Evolutionary conservation across 305 asterid genomes (phyloP).

Genomic region (Fraxinus dipetala): DNA sequence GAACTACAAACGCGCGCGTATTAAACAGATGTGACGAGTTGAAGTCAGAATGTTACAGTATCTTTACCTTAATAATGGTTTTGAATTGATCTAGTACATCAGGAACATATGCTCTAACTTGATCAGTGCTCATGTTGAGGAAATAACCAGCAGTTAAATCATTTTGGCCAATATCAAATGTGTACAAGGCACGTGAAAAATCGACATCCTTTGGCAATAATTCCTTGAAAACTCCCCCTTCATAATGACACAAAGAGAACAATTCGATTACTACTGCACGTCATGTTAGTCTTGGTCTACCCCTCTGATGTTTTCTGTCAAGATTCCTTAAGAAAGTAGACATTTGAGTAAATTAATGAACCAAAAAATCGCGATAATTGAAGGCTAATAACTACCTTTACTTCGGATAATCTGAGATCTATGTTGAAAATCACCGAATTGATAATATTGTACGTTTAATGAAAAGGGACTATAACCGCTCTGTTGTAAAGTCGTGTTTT

Average conservation of each 20-base stretch:
- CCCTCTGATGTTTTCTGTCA: neutral
- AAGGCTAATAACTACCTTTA: constrained; percentile 32
- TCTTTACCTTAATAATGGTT: constrained; percentile 45
- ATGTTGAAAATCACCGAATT: constrained; percentile 45
- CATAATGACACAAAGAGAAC: neutral
- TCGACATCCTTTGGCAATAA: constrained; percentile 42
- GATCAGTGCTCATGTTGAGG: constrained; percentile 49
- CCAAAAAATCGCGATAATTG: neutral
- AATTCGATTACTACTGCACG: neutral
- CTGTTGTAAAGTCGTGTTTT: constrained; percentile 56
- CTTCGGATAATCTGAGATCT: constrained; percentile 50
- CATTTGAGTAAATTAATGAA: neutral
- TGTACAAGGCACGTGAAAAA: constrained; percentile 52
- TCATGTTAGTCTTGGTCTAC: neutral
- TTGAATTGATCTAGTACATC: constrained; percentile 49
- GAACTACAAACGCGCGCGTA: neutral
- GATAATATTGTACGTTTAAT: constrained; percentile 49
- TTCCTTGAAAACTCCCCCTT: constrained; percentile 34
- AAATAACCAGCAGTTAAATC: constrained; percentile 73
- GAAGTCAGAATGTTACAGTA: neutral
- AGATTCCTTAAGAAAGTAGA: neutral
- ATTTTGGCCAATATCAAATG: constrained; percentile 75
- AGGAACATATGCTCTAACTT: constrained; percentile 72
- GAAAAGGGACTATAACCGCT: constrained; percentile 76
- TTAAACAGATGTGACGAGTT: neutral